phyloP scores from a whole-genome alignment of 2,329 filamentous ascomycete species.

The Pseudogymnoascus sp. region DNA sequence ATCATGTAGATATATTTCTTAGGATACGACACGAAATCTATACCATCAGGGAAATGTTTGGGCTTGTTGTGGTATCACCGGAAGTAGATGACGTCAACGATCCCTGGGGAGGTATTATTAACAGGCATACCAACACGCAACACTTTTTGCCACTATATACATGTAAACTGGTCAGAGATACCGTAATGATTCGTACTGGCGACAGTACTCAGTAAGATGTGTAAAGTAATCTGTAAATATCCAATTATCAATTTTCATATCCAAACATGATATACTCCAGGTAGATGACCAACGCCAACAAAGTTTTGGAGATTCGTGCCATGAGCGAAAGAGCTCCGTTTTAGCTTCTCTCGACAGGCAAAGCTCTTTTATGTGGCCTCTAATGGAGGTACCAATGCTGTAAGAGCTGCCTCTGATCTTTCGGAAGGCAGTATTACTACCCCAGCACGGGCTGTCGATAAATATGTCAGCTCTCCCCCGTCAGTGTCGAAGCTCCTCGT shows the following conservation, averaged over 20 bases:
- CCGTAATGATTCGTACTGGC: neutral
- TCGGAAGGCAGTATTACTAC: slow-evolving; percentile 78
- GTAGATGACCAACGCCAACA: neutral
- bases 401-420: slow-evolving; percentile 67
- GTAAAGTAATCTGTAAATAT: neutral
- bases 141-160: slow-evolving; percentile 5
- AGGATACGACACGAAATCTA: neutral
- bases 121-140: neutral
- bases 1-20: neutral
- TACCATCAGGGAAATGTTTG: neutral
- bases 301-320: neutral
- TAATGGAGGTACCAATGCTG: slow-evolving; percentile 38
- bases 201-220: neutral
- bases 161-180: neutral
- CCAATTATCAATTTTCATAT: neutral
- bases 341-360: neutral
- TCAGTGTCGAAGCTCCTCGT: slow-evolving; percentile 39
- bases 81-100: slow-evolving; percentile 5
- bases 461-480: slow-evolving; percentile 73
- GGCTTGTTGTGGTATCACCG: slow-evolving; percentile 1
- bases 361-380: neutral
- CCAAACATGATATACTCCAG: neutral
- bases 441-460: slow-evolving; percentile 82
- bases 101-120: neutral
- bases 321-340: neutral